phyloP scores from a whole-genome alignment of 2,329 filamentous ascomycete genomes.

The Aspergillus tubingensis region DNA sequence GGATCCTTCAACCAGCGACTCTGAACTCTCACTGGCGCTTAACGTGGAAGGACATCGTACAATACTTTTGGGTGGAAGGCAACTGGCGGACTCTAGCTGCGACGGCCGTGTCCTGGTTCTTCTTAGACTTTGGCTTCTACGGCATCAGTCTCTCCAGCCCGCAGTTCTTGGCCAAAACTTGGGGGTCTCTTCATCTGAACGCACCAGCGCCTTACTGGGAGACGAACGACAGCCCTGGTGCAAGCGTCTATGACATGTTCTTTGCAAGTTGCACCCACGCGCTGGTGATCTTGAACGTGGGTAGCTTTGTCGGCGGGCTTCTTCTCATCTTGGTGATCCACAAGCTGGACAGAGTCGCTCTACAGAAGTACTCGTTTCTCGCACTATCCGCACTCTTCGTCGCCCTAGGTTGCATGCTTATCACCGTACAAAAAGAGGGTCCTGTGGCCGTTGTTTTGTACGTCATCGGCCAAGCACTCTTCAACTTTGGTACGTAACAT shows the following conservation, averaged over 20 bases:
- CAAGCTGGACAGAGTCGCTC: slow-evolving; percentile 42
- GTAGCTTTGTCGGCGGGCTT: slow-evolving; percentile 46
- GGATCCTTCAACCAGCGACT: slow-evolving; percentile 37
- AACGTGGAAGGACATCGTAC: slow-evolving; percentile 39
- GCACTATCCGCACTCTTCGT: slow-evolving; percentile 47
- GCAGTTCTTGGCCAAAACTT: slow-evolving; percentile 45
- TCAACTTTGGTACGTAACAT: slow-evolving; percentile 50
- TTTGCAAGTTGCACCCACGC: slow-evolving; percentile 42
- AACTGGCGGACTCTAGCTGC: slow-evolving; percentile 47
- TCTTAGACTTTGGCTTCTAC: slow-evolving; percentile 61
- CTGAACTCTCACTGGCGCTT: slow-evolving; percentile 46
- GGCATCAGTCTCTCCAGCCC: slow-evolving; percentile 54
- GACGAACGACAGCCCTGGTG: slow-evolving; percentile 38
- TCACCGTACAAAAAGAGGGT: slow-evolving; percentile 39
- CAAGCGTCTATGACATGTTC: slow-evolving; percentile 47
- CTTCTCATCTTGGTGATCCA: slow-evolving; percentile 44
- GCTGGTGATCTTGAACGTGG: slow-evolving; percentile 44
- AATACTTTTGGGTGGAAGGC: slow-evolving; percentile 47
- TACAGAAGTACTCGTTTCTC: slow-evolving; percentile 50
- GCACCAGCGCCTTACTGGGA: slow-evolving; percentile 37
- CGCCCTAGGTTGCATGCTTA: slow-evolving; percentile 45
- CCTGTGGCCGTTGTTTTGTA: slow-evolving; percentile 45
- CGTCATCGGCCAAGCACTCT: slow-evolving; percentile 49
- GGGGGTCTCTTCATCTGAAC: slow-evolving; percentile 37
- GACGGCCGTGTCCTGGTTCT: slow-evolving; percentile 56